These are phyloP conservation scores for Pythium aquatile DNA, from an alignment of 352 stramenopile species.

Conservation along the genomic window DNA sequence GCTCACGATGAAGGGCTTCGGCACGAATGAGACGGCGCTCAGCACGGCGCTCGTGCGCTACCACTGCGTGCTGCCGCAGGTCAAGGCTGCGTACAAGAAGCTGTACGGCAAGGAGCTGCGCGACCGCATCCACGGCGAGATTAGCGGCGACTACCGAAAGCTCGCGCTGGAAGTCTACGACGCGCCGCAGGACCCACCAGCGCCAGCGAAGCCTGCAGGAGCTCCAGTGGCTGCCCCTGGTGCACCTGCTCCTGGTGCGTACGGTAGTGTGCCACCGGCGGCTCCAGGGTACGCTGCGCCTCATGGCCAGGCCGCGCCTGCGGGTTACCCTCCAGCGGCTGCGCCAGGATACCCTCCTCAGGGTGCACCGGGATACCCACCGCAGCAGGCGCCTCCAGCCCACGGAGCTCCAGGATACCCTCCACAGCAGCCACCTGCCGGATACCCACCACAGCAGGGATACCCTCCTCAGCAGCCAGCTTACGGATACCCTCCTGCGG, in stretches of 20 bases:
- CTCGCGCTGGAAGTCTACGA: slow-evolving; percentile 65
- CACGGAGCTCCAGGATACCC: slow-evolving; percentile 30
- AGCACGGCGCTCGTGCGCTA: slow-evolving; percentile 65
- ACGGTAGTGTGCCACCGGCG: slow-evolving; percentile 17
- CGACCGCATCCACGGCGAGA: slow-evolving; percentile 73
- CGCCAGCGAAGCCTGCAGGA: not conserved
- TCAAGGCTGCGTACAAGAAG: slow-evolving; percentile 69
- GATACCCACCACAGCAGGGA: slow-evolving; percentile 6
- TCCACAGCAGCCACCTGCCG: slow-evolving; percentile 24
- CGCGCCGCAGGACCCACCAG: slow-evolving; percentile 42
- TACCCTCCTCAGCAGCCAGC: slow-evolving; percentile 22
- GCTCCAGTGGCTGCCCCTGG: not conserved
- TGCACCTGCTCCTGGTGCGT: slow-evolving; percentile 8
- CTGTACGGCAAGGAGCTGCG: slow-evolving; percentile 68
- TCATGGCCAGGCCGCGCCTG: not conserved
- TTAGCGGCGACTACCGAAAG: slow-evolving; percentile 64
- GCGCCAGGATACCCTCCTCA: slow-evolving; percentile 26
- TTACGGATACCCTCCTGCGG: slow-evolving; percentile 16
- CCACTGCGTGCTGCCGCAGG: slow-evolving; percentile 59
- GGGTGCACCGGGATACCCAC: slow-evolving; percentile 27
- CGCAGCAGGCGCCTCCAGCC: slow-evolving; percentile 15
- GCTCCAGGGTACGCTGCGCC: slow-evolving; percentile 18
- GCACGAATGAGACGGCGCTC: slow-evolving; percentile 61
- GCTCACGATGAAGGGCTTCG: slow-evolving; percentile 66
- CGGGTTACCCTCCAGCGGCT: slow-evolving; percentile 8